phyloP scores from a whole-genome alignment of 2,329 filamentous ascomycete species.

The Microcyclosporella mali region DNA sequence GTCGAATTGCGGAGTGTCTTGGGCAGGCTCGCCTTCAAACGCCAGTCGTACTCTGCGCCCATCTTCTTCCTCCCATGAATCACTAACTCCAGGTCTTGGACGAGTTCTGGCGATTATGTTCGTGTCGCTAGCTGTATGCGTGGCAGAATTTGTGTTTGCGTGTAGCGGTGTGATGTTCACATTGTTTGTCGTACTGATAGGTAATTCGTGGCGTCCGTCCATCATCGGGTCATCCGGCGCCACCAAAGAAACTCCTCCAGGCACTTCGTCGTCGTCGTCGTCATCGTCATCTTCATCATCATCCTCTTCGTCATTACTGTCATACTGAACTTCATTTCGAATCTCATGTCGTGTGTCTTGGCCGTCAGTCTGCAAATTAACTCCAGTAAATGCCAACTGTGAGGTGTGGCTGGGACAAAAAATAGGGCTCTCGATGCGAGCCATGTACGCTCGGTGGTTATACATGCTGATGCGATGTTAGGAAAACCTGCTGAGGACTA shows the following conservation, averaged over 20 bases:
- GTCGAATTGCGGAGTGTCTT: slow-evolving; percentile 12
- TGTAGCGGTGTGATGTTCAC: not conserved
- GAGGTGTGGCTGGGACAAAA: slow-evolving; percentile 22
- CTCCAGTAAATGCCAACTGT: slow-evolving; percentile 14
- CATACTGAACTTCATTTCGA: slow-evolving; percentile 3
- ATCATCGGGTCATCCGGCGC: not conserved
- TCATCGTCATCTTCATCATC: slow-evolving; percentile 9
- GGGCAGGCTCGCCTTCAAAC: slow-evolving; percentile 13
- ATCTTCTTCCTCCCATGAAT: slow-evolving; percentile 21
- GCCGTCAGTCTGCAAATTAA: slow-evolving; percentile 5
- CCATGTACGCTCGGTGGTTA: slow-evolving; percentile 23
- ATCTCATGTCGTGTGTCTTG: slow-evolving; percentile 5
- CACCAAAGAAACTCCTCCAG: slow-evolving; percentile 8
- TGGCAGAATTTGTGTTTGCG: not conserved
- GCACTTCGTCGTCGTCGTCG: slow-evolving; percentile 11
- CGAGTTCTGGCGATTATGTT: slow-evolving; percentile 8
- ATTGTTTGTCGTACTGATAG: not conserved
- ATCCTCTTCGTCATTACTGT: slow-evolving; percentile 3
- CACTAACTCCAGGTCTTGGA: slow-evolving; percentile 16
- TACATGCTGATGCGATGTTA: slow-evolving; percentile 8
- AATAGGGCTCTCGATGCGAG: slow-evolving; percentile 23
- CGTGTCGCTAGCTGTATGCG: not conserved
- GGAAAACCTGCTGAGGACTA: not conserved
- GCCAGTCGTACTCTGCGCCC: slow-evolving; percentile 20
- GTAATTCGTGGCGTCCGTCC: not conserved